Evolutionary conservation across 768 basidiomycete genomes (phyloP).

Genomic region (Termitomyces sp.): DNA sequence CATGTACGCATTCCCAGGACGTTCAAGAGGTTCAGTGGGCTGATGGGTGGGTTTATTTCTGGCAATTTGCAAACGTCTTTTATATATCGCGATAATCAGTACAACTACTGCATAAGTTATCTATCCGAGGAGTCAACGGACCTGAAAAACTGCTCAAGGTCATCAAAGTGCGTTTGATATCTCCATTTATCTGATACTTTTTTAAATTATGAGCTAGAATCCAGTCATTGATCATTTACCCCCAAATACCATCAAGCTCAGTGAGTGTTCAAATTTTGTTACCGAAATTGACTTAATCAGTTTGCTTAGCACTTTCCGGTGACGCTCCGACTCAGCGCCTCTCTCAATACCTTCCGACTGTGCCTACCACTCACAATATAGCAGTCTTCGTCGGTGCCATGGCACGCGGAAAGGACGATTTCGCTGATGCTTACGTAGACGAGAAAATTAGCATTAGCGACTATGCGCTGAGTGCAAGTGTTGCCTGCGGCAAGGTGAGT

Average conservation of each 20-base stretch:
- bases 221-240: slow-evolving; percentile 94
- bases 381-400: slow-evolving; percentile 98
- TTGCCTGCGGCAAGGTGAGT: slow-evolving; percentile 91
- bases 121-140: slow-evolving; percentile 93
- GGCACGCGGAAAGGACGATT: slow-evolving; percentile 94
- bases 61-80: neutral
- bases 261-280: slow-evolving; percentile 38
- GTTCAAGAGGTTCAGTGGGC: slow-evolving; percentile 96
- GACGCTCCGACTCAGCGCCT: slow-evolving; percentile 81
- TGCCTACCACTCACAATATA: slow-evolving; percentile 84
- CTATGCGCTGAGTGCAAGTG: slow-evolving; percentile 87
- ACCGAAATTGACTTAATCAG: neutral
- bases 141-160: slow-evolving; percentile 96
- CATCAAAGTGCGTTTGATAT: slow-evolving; percentile 62
- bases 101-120: slow-evolving; percentile 93
- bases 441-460: slow-evolving; percentile 96
- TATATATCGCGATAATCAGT: slow-evolving; percentile 41
- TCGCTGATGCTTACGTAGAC: slow-evolving; percentile 92
- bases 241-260: slow-evolving; percentile 91
- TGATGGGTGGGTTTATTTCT: slow-evolving; percentile 72
- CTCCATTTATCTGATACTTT: neutral
- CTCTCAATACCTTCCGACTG: slow-evolving; percentile 75
- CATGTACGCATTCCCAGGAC: slow-evolving; percentile 96
- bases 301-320: slow-evolving; percentile 72
- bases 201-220: slow-evolving; percentile 47